Evolutionary conservation across 1,139 yeast genomes (phyloP).

Genomic region (Magnusiomyces sp.): DNA sequence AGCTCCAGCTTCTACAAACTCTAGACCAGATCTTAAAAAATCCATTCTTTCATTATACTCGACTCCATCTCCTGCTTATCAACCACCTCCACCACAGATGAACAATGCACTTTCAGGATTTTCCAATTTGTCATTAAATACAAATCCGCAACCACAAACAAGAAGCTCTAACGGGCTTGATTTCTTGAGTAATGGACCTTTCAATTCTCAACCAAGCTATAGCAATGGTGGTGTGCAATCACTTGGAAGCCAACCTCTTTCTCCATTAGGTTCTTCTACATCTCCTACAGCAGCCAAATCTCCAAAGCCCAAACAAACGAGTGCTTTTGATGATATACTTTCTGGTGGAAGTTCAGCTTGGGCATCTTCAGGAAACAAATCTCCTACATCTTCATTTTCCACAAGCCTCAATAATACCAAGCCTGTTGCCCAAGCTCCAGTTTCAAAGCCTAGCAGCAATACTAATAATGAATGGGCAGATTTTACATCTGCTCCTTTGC

Average conservation of each 20-base stretch:
- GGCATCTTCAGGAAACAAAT: conserved; percentile 19
- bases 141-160: too few relatives aligned
- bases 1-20: conserved; percentile 19
- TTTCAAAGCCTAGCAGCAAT: neutral
- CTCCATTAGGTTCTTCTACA: conserved; percentile 6
- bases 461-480: conserved; percentile 22
- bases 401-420: conserved; percentile 3
- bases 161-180: neutral
- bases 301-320: conserved; percentile 19
- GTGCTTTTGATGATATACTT: conserved; percentile 14
- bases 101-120: neutral
- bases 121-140: neutral
- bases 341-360: conserved; percentile 34
- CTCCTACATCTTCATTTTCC: conserved; percentile 10
- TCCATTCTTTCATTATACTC: conserved; percentile 86
- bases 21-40: conserved; percentile 76
- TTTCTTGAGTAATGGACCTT: too few relatives aligned
- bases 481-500: conserved; percentile 23
- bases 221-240: too few relatives aligned
- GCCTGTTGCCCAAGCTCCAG: neutral
- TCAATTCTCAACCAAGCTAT: conserved; percentile 1
- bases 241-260: conserved; percentile 1
- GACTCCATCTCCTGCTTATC: conserved; percentile 38
- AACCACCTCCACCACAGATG: conserved; percentile 4
- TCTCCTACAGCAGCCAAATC: conserved; percentile 25